Percentiles rank a stretch among this genome's conserved stretches.
These are phyloP conservation scores for Macrophomina tecta DNA, from an alignment of 2,329 filamentous ascomycete genomes.

Conservation along the genomic window DNA sequence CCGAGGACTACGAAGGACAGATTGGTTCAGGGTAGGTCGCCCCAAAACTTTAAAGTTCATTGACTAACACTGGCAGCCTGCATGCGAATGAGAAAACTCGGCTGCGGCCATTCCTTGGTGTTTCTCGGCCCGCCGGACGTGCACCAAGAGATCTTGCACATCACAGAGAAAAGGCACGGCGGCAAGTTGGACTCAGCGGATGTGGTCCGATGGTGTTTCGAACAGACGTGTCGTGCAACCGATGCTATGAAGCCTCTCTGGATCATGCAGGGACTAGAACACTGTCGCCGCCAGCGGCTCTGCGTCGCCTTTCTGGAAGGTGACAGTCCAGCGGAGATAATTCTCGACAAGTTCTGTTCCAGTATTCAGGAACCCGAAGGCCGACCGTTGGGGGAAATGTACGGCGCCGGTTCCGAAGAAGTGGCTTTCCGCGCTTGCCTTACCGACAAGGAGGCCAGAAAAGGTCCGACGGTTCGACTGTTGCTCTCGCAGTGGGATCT, in stretches of 20 bases:
- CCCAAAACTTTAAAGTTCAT: slow-evolving; percentile 52
- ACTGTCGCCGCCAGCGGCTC: background rate
- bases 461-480: background rate
- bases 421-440: slow-evolving; percentile 23
- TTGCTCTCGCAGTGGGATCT: background rate
- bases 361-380: slow-evolving; percentile 53
- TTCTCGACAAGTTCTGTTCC: background rate
- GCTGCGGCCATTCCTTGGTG: slow-evolving; percentile 53
- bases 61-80: slow-evolving; percentile 37
- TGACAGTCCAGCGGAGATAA: background rate
- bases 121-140: slow-evolving; percentile 46
- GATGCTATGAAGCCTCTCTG: slow-evolving; percentile 1
- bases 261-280: slow-evolving; percentile 14
- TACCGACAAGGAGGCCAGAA: background rate
- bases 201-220: slow-evolving; percentile 5
- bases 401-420: slow-evolving; percentile 43
- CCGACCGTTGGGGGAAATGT: slow-evolving; percentile 62
- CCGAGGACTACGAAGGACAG: slow-evolving; percentile 70
- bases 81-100: slow-evolving; percentile 20
- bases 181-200: background rate
- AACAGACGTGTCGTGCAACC: slow-evolving; percentile 1
- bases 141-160: slow-evolving; percentile 59
- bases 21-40: slow-evolving; percentile 66
- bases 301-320: background rate
- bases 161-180: background rate